Conservation (phyloP, 345 rosid species). For the Schrenkiella parvula region DNA sequence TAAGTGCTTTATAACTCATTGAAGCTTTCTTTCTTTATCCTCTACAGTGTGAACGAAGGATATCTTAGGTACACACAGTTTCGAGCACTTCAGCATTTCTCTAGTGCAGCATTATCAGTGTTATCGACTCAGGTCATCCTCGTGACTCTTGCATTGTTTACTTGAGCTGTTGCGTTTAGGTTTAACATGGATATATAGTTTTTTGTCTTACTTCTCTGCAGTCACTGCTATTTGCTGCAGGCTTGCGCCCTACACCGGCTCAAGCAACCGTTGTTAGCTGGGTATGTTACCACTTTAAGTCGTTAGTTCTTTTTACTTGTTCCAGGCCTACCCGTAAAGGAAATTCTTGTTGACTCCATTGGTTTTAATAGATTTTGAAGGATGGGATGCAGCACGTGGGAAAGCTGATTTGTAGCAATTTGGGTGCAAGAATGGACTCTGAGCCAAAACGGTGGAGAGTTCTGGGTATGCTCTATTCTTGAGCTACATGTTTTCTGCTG, state of each 20-base stretch:
- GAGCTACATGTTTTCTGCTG: conserved; percentile 46
- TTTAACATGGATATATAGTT: conserved; percentile 10
- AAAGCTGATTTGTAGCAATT: conserved; percentile 84
- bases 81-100: conserved; percentile 79
- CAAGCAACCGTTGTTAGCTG: conserved; percentile 95
- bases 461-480: conserved; percentile 47
- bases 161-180: neutral
- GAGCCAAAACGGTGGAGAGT: conserved; percentile 95
- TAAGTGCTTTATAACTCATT: neutral
- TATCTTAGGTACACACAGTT: conserved; percentile 88
- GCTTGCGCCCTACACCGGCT: conserved; percentile 90
- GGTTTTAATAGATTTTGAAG: conserved; percentile 59
- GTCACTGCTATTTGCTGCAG: conserved; percentile 99
- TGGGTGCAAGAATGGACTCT: conserved; percentile 98
- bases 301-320: neutral
- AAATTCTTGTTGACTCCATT: neutral
- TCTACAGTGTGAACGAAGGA: conserved; percentile 83
- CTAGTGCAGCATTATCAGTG: conserved; percentile 85
- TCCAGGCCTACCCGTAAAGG: neutral
- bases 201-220: conserved; percentile 54
- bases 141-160: neutral
- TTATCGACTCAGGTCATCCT: conserved; percentile 88
- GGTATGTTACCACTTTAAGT: conserved; percentile 45
- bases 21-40: neutral
- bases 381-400: conserved; percentile 99